phyloP scores from a whole-genome alignment of 441 rosid species.

The Populus hybrid region DNA sequence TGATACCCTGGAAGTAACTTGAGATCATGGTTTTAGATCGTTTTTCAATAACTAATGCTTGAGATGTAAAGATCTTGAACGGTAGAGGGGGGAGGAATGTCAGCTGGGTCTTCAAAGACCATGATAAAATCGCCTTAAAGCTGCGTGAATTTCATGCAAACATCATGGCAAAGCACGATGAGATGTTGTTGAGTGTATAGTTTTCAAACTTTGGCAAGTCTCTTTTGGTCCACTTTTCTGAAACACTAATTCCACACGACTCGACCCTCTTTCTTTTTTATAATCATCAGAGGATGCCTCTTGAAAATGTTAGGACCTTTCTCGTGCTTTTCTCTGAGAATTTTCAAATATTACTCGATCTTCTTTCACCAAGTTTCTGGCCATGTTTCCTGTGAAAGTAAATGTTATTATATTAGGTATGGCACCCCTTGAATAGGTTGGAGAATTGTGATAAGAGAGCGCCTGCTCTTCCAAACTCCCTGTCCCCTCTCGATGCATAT shows the following conservation, averaged over 20 bases:
- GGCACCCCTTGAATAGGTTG: conserved; percentile 23
- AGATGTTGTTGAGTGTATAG: conserved; percentile 29
- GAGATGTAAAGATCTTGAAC: not conserved
- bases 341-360: not conserved
- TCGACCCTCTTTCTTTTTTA: not conserved
- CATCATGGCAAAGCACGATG: conserved; percentile 40
- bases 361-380: not conserved
- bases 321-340: not conserved
- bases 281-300: conserved; percentile 16
- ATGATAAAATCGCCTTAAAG: conserved; percentile 13
- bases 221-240: conserved; percentile 28
- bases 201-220: conserved; percentile 12
- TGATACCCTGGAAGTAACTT: too few relatives aligned
- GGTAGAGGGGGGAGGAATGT: conserved; percentile 15
- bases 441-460: conserved; percentile 13
- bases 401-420: conserved; percentile 6
- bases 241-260: conserved; percentile 16
- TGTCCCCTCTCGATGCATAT: conserved; percentile 11
- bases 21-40: too few relatives aligned
- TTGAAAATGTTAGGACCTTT: conserved; percentile 28
- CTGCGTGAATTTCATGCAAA: conserved; percentile 36
- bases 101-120: conserved; percentile 11
- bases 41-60: too few relatives aligned
- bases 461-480: conserved; percentile 14
- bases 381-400: not conserved